Percentiles rank a stretch among this genome's conserved stretches.
Conservation (phyloP, 768 basidiomycete genomes). For the Termitomyces sp. region DNA sequence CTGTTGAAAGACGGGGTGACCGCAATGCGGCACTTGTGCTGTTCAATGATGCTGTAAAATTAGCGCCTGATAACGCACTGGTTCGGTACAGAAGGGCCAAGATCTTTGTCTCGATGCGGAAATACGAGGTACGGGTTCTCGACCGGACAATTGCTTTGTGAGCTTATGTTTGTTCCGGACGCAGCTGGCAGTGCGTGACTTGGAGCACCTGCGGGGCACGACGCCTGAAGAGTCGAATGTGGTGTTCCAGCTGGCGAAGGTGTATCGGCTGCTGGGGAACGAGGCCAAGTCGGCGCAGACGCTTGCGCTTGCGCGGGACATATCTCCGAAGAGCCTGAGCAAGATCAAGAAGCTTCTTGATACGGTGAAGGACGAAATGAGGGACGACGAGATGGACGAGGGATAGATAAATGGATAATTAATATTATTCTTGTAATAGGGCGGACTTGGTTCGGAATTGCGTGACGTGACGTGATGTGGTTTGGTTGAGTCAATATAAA, state of each 20-base stretch:
- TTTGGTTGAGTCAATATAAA: conserved; percentile 17
- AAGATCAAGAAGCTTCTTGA: conserved; percentile 80
- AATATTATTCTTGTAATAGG: conserved; percentile 21
- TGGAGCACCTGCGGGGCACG: conserved; percentile 71
- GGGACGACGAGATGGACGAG: conserved; percentile 71
- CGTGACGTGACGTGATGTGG: conserved; percentile 10
- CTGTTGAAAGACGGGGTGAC: conserved; percentile 82
- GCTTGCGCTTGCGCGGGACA: conserved; percentile 88
- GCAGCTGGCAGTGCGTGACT: conserved; percentile 74
- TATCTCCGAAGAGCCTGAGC: conserved; percentile 83
- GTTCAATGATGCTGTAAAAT: conserved; percentile 75
- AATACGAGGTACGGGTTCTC: conserved; percentile 65
- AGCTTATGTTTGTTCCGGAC: conserved; percentile 17
- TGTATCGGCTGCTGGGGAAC: conserved; percentile 79
- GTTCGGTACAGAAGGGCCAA: conserved; percentile 93
- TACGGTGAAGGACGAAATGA: conserved; percentile 55
- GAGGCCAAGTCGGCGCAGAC: conserved; percentile 74
- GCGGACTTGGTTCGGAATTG: conserved; percentile 6
- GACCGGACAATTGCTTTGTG: not conserved
- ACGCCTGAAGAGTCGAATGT: conserved; percentile 97
- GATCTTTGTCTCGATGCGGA: conserved; percentile 79
- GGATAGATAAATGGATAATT: conserved; percentile 35
- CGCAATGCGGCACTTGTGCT: conserved; percentile 67
- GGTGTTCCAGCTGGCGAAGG: conserved; percentile 91
- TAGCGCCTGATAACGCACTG: conserved; percentile 85